These are phyloP conservation scores for Phytopythium helicoides DNA, from an alignment of 352 stramenopile species.

Conservation along the genomic window DNA sequence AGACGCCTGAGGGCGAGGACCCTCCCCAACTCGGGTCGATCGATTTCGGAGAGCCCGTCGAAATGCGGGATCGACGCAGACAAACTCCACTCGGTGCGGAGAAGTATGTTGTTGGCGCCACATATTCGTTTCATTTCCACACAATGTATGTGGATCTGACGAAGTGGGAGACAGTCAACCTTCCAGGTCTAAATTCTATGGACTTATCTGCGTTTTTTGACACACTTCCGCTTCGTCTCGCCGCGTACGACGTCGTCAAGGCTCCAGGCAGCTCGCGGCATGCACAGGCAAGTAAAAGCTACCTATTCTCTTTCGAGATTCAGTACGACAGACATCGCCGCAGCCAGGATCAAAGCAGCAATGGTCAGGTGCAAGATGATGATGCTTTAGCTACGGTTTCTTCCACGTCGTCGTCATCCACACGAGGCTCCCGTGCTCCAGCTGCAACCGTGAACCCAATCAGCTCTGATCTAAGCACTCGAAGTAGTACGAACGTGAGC, in stretches of 20 bases:
- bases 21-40: constrained; percentile 49
- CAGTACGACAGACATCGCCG: constrained; percentile 32
- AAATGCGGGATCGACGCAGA: constrained; percentile 31
- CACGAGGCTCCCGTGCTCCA: constrained; percentile 7
- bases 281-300: constrained; percentile 58
- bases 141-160: constrained; percentile 87
- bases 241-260: constrained; percentile 61
- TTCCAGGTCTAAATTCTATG: constrained; percentile 75
- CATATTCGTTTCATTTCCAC: constrained; percentile 89
- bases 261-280: constrained; percentile 27
- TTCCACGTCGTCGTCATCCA: constrained; percentile 1
- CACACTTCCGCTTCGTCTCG: constrained; percentile 60
- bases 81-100: constrained; percentile 53
- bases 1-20: constrained; percentile 46
- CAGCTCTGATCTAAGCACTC: constrained; percentile 40
- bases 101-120: constrained; percentile 51
- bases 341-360: constrained; percentile 4
- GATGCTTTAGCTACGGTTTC: not conserved
- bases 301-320: constrained; percentile 84
- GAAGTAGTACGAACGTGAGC: constrained; percentile 47
- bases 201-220: constrained; percentile 78
- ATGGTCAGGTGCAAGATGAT: constrained; percentile 11
- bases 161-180: constrained; percentile 76
- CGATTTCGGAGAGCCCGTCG: constrained; percentile 67
- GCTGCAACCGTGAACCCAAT: not conserved